These are phyloP conservation scores for Talaromyces sp. DNA, from an alignment of 2,329 filamentous ascomycete genomes.

Conservation along the genomic window DNA sequence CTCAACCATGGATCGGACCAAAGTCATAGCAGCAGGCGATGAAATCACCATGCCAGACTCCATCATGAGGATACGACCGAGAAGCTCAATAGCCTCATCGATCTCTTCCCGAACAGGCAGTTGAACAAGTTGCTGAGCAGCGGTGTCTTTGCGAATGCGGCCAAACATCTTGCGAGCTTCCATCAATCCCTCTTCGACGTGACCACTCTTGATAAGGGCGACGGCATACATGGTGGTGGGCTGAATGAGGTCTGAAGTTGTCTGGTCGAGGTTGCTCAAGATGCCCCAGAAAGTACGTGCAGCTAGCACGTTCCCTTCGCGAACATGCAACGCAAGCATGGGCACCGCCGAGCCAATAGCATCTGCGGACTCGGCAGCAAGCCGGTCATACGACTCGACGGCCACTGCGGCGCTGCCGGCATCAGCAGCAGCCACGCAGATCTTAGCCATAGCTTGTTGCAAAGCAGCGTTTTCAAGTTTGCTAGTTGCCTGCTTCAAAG, in stretches of 20 bases:
- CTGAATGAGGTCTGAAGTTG: conserved; percentile 69
- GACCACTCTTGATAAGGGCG: conserved; percentile 79
- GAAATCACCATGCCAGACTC: conserved; percentile 52
- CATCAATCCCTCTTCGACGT: conserved; percentile 74
- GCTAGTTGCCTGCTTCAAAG: conserved; percentile 67
- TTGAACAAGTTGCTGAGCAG: conserved; percentile 46
- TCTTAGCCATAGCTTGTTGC: conserved; percentile 63
- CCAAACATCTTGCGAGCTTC: conserved; percentile 84
- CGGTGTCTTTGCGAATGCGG: conserved; percentile 65
- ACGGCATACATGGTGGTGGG: conserved; percentile 87
- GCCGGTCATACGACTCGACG: conserved; percentile 60
- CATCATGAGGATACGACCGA: conserved; percentile 54
- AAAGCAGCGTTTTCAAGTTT: conserved; percentile 57
- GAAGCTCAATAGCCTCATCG: conserved; percentile 76
- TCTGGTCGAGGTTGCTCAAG: conserved; percentile 58
- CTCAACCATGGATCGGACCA: conserved; percentile 63
- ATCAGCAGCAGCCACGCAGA: conserved; percentile 78
- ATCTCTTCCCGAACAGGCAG: conserved; percentile 70
- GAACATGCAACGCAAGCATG: conserved; percentile 81
- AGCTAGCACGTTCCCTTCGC: conserved; percentile 71
- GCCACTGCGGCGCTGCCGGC: conserved; percentile 68
- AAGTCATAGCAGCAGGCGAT: conserved; percentile 55
- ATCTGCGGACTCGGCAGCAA: conserved; percentile 53
- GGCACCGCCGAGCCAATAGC: conserved; percentile 65
- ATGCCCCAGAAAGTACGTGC: conserved; percentile 79